Evolutionary conservation across 805 yeast genomes (phyloP), one percentile per base, ranked within the genome.

Genomic region (Metschnikowia vanudenii): DNA sequence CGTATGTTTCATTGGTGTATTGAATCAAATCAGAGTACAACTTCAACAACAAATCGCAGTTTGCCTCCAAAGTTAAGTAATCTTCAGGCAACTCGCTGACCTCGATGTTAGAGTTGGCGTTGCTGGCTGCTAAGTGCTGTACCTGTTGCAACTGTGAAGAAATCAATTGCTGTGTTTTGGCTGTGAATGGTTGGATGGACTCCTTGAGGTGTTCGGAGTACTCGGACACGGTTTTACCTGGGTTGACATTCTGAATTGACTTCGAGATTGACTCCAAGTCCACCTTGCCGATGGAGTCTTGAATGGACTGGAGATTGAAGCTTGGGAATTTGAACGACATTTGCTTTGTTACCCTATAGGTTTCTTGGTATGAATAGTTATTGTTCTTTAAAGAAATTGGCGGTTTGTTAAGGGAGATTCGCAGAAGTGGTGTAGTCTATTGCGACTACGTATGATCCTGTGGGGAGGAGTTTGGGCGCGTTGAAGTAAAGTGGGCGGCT

Each of bases 81-180:
- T 85, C 90, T 35, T 76, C 78, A 39, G 95, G 95, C 42, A 87
- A 73, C 62, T 85, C 88, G 46, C 85, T 78, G 39, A 83, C 83
- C 52, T 82, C 88, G 46, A 82, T 75, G 31, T 80, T 73, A 30
- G 63, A 50, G 40, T 60, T 55, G 26, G 60, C 51, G 45, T 58
- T 58, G 31, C 54, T 49, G 37, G 63, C 54, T 14, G 73, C 71
- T 47, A 71, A 63, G 35, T 67, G 73, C 46, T 71, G 75, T 17
- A 71, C 71, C 54, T 71, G 76, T 37, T 86, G 84, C 50, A 85
- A 74, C 56, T 76, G 83, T 57, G 81, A 81, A 55, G 83, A 81
- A 18, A 84, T 69, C 41, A 80, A 73, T 57, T 81, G 73, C 12
- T 77, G 73, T 9, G 87, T 82, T 60, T 85, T 74, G 58, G 78